These are phyloP conservation scores for Lodderomyces theae DNA, from an alignment of 1,139 yeast species.

Conservation along the genomic window DNA sequence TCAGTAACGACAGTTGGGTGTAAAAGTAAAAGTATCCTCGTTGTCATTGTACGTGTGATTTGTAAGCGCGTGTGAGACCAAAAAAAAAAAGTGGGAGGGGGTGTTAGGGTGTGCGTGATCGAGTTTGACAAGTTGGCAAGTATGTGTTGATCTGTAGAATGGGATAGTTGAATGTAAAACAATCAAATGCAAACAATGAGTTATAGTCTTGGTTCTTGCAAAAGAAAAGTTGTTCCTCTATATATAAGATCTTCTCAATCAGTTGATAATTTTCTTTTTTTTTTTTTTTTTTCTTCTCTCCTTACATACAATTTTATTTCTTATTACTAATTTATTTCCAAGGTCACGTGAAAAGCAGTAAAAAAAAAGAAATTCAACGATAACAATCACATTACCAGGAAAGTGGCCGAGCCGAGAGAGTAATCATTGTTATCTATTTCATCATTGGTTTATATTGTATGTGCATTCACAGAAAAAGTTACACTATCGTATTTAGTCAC, in stretches of 20 bases:
- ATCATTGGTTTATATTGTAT: conserved; percentile 8
- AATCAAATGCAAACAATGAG: no score
- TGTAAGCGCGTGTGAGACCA: background rate
- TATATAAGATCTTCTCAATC: background rate
- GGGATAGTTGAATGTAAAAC: no score
- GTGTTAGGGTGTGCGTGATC: no score
- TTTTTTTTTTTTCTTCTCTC: background rate
- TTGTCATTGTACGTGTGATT: conserved; percentile 3
- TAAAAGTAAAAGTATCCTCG: conserved; percentile 40
- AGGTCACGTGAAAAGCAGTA: background rate
- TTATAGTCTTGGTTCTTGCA: no score
- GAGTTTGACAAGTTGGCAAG: no score
- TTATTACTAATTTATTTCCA: background rate
- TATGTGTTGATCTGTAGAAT: no score
- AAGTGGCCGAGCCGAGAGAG: background rate
- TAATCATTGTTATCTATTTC: conserved; percentile 9
- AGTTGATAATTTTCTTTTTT: background rate
- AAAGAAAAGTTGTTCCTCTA: no score
- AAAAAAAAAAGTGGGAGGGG: no score
- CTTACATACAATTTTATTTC: background rate
- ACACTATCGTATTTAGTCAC: background rate
- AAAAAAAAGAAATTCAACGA: background rate
- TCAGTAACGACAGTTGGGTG: conserved; percentile 74
- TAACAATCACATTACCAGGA: no score
- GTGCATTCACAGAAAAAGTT: no score